phyloP scores from a whole-genome alignment of 441 rosid species.

The Brassica hybrid region DNA sequence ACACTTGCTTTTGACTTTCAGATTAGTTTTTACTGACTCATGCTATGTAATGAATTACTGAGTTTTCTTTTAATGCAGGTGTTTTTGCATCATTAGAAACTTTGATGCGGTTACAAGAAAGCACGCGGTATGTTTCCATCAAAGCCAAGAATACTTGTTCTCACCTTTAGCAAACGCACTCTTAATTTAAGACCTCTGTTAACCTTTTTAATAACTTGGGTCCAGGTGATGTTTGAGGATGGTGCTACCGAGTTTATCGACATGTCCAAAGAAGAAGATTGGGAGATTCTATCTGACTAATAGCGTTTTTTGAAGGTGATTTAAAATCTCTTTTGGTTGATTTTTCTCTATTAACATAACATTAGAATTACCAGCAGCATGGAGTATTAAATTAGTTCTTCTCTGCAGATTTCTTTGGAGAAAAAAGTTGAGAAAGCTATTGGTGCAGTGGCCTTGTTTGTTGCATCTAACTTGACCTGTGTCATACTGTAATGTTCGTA shows the following conservation, averaged over 20 bases:
- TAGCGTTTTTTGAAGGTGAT: constrained; percentile 25
- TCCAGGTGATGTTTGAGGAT: constrained; percentile 80
- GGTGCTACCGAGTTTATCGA: constrained; percentile 64
- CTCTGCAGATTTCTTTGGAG: constrained; percentile 32
- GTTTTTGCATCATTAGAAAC: constrained; percentile 69
- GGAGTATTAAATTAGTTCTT: background rate
- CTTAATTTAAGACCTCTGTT: background rate
- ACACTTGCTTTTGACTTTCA: background rate
- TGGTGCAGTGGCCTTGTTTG: constrained; percentile 14
- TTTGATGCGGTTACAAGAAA: constrained; percentile 68
- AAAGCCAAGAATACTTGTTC: constrained; percentile 12
- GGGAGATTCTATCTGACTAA: constrained; percentile 62
- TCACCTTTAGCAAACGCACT: background rate
- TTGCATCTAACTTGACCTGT: constrained; percentile 6
- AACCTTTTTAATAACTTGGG: constrained; percentile 6
- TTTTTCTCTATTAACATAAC: background rate
- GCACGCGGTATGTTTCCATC: constrained; percentile 59
- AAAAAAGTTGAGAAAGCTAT: background rate
- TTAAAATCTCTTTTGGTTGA: background rate
- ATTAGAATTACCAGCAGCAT: background rate
- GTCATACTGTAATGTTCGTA: constrained; percentile 7
- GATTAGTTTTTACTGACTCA: constrained; percentile 3
- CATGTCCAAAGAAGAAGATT: constrained; percentile 67
- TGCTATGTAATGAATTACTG: background rate
- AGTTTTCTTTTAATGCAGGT: constrained; percentile 49